A percentile compares a stretch with the other conserved stretches of the same genome.
These are phyloP conservation scores for Albifimbria verrucaria DNA, from an alignment of 2,329 filamentous ascomycete species.

Conservation along the genomic window DNA sequence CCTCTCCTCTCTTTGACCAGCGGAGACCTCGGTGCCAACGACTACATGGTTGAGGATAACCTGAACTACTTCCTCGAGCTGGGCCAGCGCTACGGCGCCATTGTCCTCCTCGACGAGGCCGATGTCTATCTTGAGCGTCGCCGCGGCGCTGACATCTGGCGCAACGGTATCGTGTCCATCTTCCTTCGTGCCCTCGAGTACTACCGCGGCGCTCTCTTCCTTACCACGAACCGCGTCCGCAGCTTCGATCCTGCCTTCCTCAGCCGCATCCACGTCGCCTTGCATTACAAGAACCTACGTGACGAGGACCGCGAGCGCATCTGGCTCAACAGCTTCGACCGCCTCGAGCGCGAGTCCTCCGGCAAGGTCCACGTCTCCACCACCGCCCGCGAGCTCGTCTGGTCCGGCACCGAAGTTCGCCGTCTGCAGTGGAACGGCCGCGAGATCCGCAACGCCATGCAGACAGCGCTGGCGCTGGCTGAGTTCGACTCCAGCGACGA, in stretches of 20 bases:
- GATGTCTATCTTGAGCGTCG: conserved; percentile 59
- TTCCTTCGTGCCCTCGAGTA: conserved; percentile 51
- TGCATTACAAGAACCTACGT: conserved; percentile 41
- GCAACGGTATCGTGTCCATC: conserved; percentile 46
- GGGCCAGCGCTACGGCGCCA: conserved; percentile 45
- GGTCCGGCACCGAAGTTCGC: conserved; percentile 31
- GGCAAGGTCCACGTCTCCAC: conserved; percentile 33
- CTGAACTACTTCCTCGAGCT: conserved; percentile 47
- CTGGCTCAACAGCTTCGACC: conserved; percentile 44
- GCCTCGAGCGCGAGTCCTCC: conserved; percentile 37
- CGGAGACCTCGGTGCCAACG: conserved; percentile 42
- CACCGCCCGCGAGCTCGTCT: conserved; percentile 37
- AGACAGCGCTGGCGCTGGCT: conserved; percentile 41
- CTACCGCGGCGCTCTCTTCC: conserved; percentile 47
- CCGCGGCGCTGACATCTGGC: conserved; percentile 36
- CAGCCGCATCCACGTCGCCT: conserved; percentile 45
- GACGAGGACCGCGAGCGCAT: conserved; percentile 41
- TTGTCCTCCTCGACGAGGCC: conserved; percentile 57
- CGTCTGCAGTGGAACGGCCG: conserved; percentile 39
- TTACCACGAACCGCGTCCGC: conserved; percentile 48
- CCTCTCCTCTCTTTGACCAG: conserved; percentile 50
- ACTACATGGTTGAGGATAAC: conserved; percentile 35
- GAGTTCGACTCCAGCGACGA: conserved; percentile 37
- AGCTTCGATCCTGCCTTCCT: conserved; percentile 47
- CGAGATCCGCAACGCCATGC: conserved; percentile 40